Conservation (phyloP, 1,284 basidiomycete genomes). For the Rhodotorula mucilaginosa region DNA sequence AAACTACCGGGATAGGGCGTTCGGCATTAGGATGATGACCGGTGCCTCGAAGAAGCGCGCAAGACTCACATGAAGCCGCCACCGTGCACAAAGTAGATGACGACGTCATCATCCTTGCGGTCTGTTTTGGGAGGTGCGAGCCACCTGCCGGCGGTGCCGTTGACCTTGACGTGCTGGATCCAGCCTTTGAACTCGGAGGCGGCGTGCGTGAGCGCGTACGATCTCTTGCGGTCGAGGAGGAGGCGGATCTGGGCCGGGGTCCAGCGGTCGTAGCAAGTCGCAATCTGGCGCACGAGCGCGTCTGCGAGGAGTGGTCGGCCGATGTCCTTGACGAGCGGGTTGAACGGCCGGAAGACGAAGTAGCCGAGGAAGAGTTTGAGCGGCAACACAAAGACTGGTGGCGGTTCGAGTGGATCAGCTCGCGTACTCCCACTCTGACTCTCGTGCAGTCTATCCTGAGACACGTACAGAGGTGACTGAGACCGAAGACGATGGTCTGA, state of each 20-base stretch:
- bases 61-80: slow-evolving; percentile 23
- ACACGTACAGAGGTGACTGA: not conserved
- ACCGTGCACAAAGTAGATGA: slow-evolving; percentile 32
- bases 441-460: not conserved
- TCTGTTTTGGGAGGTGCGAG: slow-evolving; percentile 14
- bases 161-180: slow-evolving; percentile 15
- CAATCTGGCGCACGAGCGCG: slow-evolving; percentile 20
- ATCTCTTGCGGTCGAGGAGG: slow-evolving; percentile 18
- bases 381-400: slow-evolving; percentile 16
- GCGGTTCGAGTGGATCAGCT: too few species aligned
- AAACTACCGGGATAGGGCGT: not conserved
- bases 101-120: slow-evolving; percentile 20
- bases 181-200: slow-evolving; percentile 11
- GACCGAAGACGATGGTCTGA: not conserved
- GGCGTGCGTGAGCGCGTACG: slow-evolving; percentile 12
- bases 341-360: slow-evolving; percentile 10
- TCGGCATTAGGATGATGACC: too few species aligned
- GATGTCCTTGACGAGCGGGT: slow-evolving; percentile 9
- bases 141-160: slow-evolving; percentile 24
- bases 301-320: slow-evolving; percentile 20
- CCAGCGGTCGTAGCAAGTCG: slow-evolving; percentile 5
- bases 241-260: slow-evolving; percentile 24
- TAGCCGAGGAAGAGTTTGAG: slow-evolving; percentile 9
- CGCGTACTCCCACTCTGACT: too few species aligned
- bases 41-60: too few species aligned